A percentile compares a stretch with the other conserved stretches of the same genome.
Evolutionary conservation across 441 rosid species (phyloP).

Genomic region (Sinapis alba): DNA sequence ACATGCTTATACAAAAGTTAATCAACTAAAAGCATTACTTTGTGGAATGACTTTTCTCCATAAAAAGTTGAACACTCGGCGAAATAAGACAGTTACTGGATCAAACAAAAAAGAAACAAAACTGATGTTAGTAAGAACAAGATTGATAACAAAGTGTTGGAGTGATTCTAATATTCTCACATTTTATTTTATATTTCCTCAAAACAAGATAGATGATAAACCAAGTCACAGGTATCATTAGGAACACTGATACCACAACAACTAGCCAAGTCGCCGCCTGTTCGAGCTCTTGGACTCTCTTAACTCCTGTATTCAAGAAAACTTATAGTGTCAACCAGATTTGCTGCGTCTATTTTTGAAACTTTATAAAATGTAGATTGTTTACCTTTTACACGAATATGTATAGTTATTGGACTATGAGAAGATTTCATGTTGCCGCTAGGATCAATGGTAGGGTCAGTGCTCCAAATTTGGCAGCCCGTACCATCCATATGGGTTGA

Average conservation of each 20-base stretch:
- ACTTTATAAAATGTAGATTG: background rate
- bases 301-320: background rate
- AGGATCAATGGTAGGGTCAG: background rate
- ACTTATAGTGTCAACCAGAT: background rate
- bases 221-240: background rate
- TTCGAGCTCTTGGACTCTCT: background rate
- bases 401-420: background rate
- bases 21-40: constrained; percentile 21
- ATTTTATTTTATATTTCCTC: background rate
- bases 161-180: background rate
- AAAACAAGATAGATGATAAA: background rate
- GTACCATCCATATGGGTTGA: background rate
- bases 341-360: background rate
- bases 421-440: background rate
- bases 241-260: constrained; percentile 1
- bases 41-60: constrained; percentile 31
- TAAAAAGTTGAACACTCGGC: constrained; percentile 14
- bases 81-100: constrained; percentile 2
- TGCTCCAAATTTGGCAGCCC: background rate
- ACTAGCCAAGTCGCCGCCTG: background rate
- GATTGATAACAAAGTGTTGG: background rate
- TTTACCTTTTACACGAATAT: background rate
- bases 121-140: background rate
- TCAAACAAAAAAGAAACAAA: background rate
- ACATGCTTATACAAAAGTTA: constrained; percentile 11